Base-by-base conservation (phyloP, 352 stramenopile genomes). In the Globisporangium alternatum region DNA sequence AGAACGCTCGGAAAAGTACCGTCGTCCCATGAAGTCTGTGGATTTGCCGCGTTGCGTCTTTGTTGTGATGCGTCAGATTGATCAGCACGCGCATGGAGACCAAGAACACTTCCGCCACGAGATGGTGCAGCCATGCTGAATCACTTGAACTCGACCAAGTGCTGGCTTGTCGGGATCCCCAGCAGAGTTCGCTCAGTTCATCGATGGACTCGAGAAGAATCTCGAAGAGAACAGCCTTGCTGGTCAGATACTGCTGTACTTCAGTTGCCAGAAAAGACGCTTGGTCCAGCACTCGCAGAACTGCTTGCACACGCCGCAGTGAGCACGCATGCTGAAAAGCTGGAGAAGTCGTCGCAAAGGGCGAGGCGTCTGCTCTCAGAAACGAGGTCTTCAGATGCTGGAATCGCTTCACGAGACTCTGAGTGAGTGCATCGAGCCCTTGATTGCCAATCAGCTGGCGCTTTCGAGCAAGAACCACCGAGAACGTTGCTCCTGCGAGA, bases 31-130 rank as follows among this genome's bases (percentile, higher is more conserved):
- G 48, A 5, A 81, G 52, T 2, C 41, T 44, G 19, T 73, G 47
- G 8, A 95, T 64, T 22, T 88, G 71, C 0, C 10, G 55, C 21
- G 78, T 75, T 55, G 82, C 81, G 7, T 76, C 71, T 30, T 67
- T 52, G 21, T 87, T 91, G 60, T 90, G 81, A 45, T 95, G 86
- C 1, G 86, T 91, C 21, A 95, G 72, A 60, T 95, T 95, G 67
- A 93, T 86, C 15, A 93, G 41, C 21, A 93, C 78, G 13, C 83
- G 78, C 47, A 92, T 47, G 10, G 71, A 56, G 2, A 71, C 72
- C 19, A 89, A 54, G 10, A 90, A 65, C 0, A 81, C 74, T 5
- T 90, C 81, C 1, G 78, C 60, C 15, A 70, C 53, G 41, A 80
- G 57, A 8, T 59, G 51, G 9, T 71, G 65, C 61, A 77, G 31